These are phyloP conservation scores for Penicillium griseofulvum DNA, from an alignment of 2,329 filamentous ascomycete genomes.

Conservation along the genomic window DNA sequence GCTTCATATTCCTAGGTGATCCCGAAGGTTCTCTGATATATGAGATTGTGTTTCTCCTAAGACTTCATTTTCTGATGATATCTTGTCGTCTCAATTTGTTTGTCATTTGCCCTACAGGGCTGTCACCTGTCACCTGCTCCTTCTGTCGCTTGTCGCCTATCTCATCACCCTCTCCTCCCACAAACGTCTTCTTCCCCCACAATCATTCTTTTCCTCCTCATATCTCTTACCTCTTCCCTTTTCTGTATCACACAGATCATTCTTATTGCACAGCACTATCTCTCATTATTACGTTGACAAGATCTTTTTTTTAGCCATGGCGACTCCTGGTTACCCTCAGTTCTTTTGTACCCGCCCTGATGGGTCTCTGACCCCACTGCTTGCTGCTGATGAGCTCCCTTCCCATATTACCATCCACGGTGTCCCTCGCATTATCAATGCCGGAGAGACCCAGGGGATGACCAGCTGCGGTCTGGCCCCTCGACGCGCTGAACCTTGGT, in stretches of 20 bases:
- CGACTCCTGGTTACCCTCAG: slow-evolving; percentile 34
- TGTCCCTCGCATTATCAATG: slow-evolving; percentile 35
- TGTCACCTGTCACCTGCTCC: neutral
- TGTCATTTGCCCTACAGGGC: neutral
- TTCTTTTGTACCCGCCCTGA: slow-evolving; percentile 45
- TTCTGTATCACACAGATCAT: neutral
- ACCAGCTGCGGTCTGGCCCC: slow-evolving; percentile 39
- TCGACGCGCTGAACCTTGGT: slow-evolving; percentile 34
- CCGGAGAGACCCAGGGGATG: slow-evolving; percentile 44
- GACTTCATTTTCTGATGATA: neutral
- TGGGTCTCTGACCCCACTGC: slow-evolving; percentile 42
- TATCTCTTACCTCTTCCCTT: slow-evolving; percentile 8
- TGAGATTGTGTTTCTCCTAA: neutral
- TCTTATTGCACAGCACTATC: neutral
- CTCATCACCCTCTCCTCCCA: neutral
- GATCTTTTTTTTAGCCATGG: slow-evolving; percentile 14
- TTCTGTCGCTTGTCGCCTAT: neutral
- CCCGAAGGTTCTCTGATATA: neutral
- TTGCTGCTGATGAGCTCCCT: slow-evolving; percentile 49
- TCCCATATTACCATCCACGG: slow-evolving; percentile 36
- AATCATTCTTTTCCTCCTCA: slow-evolving; percentile 7
- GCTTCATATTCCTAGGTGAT: neutral
- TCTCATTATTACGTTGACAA: neutral
- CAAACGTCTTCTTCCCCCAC: slow-evolving; percentile 1
- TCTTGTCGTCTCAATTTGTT: neutral